Conservation (phyloP, 495 filamentous ascomycete genomes). For the Penicillium antarcticum region DNA sequence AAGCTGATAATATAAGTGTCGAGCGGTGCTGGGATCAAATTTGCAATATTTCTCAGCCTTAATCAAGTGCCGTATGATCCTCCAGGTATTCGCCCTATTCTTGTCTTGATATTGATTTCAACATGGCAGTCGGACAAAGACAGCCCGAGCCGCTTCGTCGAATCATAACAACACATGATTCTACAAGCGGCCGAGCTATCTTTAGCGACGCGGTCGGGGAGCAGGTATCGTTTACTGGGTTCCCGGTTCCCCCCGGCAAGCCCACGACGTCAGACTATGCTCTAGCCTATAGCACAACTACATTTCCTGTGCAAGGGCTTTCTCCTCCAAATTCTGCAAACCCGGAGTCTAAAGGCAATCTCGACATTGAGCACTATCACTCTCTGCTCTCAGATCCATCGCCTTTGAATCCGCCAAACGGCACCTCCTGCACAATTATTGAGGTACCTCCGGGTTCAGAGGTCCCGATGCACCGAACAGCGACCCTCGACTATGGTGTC, state of each 20-base stretch:
- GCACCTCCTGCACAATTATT: slow-evolving; percentile 25
- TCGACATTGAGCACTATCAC: slow-evolving; percentile 18
- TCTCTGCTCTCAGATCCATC: slow-evolving; percentile 18
- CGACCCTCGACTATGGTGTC: slow-evolving; percentile 63
- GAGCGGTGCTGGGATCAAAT: slow-evolving; percentile 2
- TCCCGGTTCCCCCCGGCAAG: slow-evolving; percentile 17
- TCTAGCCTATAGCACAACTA: slow-evolving; percentile 15
- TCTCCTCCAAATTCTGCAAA: slow-evolving; percentile 16
- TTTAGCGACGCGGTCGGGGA: slow-evolving; percentile 12
- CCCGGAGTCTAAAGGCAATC: slow-evolving; percentile 14
- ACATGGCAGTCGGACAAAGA: slow-evolving; percentile 17
- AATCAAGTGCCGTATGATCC: background rate
- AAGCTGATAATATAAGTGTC: slow-evolving; percentile 13
- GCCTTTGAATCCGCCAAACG: slow-evolving; percentile 20
- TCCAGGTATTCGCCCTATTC: background rate
- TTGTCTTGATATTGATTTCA: slow-evolving; percentile 10
- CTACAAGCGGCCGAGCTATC: slow-evolving; percentile 14
- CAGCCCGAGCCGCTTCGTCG: slow-evolving; percentile 16
- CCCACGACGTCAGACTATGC: slow-evolving; percentile 19
- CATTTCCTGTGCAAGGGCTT: slow-evolving; percentile 20
- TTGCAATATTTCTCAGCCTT: background rate
- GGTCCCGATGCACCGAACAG: slow-evolving; percentile 57
- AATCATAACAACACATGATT: slow-evolving; percentile 17
- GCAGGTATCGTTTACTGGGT: slow-evolving; percentile 19
- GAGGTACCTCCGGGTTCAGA: slow-evolving; percentile 17